Base-by-base conservation (phyloP, 2,329 filamentous ascomycete species). In the Sclerotinia subarctica region DNA sequence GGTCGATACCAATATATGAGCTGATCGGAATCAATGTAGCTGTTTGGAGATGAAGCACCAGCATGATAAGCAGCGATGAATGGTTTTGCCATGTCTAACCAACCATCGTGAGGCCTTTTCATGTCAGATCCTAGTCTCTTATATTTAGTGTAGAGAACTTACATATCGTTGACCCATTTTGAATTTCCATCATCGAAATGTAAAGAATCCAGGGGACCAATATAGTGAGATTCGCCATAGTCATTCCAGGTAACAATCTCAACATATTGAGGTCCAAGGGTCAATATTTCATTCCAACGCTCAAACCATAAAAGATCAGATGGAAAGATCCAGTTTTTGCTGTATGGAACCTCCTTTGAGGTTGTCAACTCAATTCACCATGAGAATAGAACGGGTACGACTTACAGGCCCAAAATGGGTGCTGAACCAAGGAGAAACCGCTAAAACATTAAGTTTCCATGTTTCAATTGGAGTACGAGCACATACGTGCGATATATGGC, bases 171-270 rank as follows among this genome's bases (percentile, higher is more conserved):
- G n/a, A 64, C 60, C 71, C 78, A 78, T 67, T 79, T 81, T 2
- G 84, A 82, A 35, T 72, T 72, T 44, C 73, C 73, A 59, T 73
- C 71, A 57, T 73, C 72, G 32, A 63, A 70, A 56, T 74, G 72
- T 74, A 67, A 79, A 78, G 17, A 80, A 77, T 64, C 84, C 72
- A 5, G 81, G 6, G 73, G 81, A 11, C 82, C 82, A 59, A 84
- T 83, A 71, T 85, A 84, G 71, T 84, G 82, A 1, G 82, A 80
- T 71, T 85, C 83, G 7, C 83, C 83, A 68, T 79, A 85, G 68
- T 85, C 83, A 69, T 84, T 84, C 82, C 74, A 80, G 15, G 81
- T 81, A 24, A 82, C 72, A 69, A 81, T 79, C 71, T 73, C 78
- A 8, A 85, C 78, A 29, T 80, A 81, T 44, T 80, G 77, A 0